Base-by-base conservation (phyloP, 1,284 basidiomycete species). In the Cerrena zonata region DNA sequence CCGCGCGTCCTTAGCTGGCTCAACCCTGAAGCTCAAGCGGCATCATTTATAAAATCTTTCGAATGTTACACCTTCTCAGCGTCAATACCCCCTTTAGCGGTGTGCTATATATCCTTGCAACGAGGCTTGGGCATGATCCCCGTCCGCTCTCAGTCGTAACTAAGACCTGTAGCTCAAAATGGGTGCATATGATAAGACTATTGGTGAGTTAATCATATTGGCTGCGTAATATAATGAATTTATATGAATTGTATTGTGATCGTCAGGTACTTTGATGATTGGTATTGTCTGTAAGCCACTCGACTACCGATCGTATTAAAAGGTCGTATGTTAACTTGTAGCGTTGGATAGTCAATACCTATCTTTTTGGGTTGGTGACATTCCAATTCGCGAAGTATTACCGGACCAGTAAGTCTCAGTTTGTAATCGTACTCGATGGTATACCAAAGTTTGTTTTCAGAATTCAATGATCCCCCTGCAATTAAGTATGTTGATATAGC, bases 341-440 rank as follows among this genome's bases (percentile, higher is more conserved):
- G 5, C 24, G n/a, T 42, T 5, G 7, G 39, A 23, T 51, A 76
- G 75, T 78, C 56, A 78, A 78, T 53, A 78, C 76, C 2, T 78
- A 70, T 53, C 63, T 78, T 5, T 78, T 74, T 59, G 76, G 77
- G 2, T 63, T 78, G 25, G 76, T 76, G 54, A 68, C 67, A 2
- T 76, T 71, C 57, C 76, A 78, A 53, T 78, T 77, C 50, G 65
- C 69, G 13, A 60, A 63, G 0, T 78, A 78, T 53, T 63, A 69
- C 47, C 68, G 63, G 45, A 62, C 66, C 0, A 68, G 76, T 76
- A 51, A 52, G 76, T 63, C n/a, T n/a, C n/a, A n/a, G 44, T 4
- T 43, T 24, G 53, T 40, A 39, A 39, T 5, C 37, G 5, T 4
- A 39, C n/a, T n/a, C 5, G 21, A 21, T 18, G n/a, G 5, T 39